These are phyloP conservation scores for Sarocladium kiliense DNA, from an alignment of 2,329 filamentous ascomycete species.

Conservation along the genomic window DNA sequence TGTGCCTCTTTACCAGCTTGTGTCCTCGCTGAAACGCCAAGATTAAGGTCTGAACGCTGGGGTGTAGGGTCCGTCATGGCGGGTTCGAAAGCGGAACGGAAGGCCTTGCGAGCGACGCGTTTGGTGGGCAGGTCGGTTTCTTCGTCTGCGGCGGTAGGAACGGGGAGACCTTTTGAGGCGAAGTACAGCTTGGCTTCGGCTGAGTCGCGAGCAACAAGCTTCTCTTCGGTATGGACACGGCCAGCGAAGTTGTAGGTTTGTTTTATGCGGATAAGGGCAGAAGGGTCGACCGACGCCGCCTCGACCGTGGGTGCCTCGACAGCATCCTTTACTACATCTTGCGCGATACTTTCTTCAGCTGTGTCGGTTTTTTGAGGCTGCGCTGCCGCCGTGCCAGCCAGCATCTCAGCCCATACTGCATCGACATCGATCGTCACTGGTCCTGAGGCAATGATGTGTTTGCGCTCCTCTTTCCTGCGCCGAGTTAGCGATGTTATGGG, in stretches of 20 bases:
- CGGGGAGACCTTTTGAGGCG: constrained; percentile 38
- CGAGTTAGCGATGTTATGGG: constrained; percentile 12
- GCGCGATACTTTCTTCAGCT: no score
- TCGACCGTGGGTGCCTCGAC: constrained; percentile 6
- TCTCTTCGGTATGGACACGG: constrained; percentile 66
- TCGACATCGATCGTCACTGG: constrained; percentile 68
- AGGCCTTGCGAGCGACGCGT: constrained; percentile 47
- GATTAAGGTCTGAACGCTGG: constrained; percentile 51
- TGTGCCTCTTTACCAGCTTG: constrained; percentile 43
- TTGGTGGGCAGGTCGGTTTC: constrained; percentile 23
- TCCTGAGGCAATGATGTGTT: constrained; percentile 44
- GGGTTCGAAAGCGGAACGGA: constrained; percentile 60
- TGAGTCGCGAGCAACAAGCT: constrained; percentile 59
- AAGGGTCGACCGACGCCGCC: constrained; percentile 17
- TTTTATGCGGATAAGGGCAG: constrained; percentile 56
- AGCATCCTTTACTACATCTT: constrained; percentile 7
- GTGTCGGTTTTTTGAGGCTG: no score
- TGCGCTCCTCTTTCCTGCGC: constrained; percentile 51
- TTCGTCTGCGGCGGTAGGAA: constrained; percentile 19
- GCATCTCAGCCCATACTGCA: constrained; percentile 65
- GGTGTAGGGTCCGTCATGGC: constrained; percentile 32
- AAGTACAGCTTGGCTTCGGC: constrained; percentile 63
- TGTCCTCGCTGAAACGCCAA: constrained; percentile 46
- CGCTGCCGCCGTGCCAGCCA: no score
- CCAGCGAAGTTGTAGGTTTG: constrained; percentile 73